Evolutionary conservation across 768 basidiomycete genomes (phyloP), one percentile per base, ranked within the genome.

Genomic region (Trametes elegans): DNA sequence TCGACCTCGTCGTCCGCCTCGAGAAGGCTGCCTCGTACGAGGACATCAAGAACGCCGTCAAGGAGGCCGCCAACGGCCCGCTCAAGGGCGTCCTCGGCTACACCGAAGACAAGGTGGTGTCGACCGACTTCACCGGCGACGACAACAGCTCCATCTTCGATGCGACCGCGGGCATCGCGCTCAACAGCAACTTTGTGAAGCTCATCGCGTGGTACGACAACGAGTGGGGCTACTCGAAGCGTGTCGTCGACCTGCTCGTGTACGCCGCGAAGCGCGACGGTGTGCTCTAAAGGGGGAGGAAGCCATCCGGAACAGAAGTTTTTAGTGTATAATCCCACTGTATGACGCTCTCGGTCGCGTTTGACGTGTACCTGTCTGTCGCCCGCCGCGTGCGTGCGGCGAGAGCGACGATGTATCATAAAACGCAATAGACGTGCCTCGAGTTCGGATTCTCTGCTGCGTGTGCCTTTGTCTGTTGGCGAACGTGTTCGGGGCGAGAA

Each of bases 191-290:
- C 76, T 98, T 98, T 66, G 90, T 98, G 79, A 98, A 98, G 84
- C 84, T 97, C 66, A 87, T 98, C 70, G 71, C 90, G 38, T 97
- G 95, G 93, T 95, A 92, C 79, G 90, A 92, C 75, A 93, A 93
- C 74, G 90, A 93, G 75, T 92, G 87, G 87, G 88, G 93, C 18
- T 98, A 97, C 85, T 95, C 93, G 41, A 84, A 77, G 71, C 87
- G 94, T 70, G 94, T 96, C 49, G 85, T 87, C 74, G 96, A 98
- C 71, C 81, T 98, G 52, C 75, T 98, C 70, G 76, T 83, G 61
- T 92, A 72, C 75, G 86, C 83, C 58, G 91, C 94, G 58, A 79
- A 81, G 76, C 80, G 83, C 73, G 95, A 97, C 61, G 70, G 66
- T 43, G 63, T 59, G 39, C 29, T 64, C 64, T 68, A 62, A 58